These are phyloP conservation scores for Nothomitra cinnamomea DNA, from an alignment of 2,329 filamentous ascomycete genomes.

Conservation along the genomic window DNA sequence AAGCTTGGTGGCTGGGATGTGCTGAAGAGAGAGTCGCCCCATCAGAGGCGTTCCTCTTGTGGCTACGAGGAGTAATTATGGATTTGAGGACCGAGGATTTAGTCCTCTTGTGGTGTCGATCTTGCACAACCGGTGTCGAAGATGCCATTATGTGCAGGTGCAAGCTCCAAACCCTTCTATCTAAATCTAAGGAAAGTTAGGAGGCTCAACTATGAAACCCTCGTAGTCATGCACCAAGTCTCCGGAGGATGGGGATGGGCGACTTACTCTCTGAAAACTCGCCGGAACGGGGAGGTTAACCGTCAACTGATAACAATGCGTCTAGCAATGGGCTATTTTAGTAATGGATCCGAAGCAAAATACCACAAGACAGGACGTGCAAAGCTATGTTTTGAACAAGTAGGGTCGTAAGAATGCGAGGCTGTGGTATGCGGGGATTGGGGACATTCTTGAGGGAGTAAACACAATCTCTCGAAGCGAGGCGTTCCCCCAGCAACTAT, in stretches of 20 bases:
- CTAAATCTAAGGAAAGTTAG: background rate
- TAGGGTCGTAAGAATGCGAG: background rate
- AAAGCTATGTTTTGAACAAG: too few relatives aligned
- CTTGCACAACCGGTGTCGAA: background rate
- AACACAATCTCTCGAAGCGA: background rate
- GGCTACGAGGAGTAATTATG: constrained; percentile 4
- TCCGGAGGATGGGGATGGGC: too few relatives aligned
- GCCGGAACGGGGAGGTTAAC: too few relatives aligned
- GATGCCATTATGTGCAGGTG: background rate
- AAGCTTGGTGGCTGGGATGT: background rate
- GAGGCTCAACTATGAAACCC: background rate
- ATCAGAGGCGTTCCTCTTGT: constrained; percentile 5
- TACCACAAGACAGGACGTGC: too few relatives aligned
- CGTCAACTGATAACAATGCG: too few relatives aligned
- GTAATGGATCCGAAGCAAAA: too few relatives aligned
- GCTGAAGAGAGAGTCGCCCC: background rate
- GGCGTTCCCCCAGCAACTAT: constrained; percentile 2
- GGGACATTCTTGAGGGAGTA: background rate
- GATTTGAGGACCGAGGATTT: constrained; percentile 5
- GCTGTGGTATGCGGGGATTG: background rate
- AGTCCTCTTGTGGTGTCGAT: constrained; percentile 4
- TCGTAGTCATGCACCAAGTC: too few relatives aligned
- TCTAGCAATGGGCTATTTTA: too few relatives aligned
- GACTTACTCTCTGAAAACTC: too few relatives aligned
- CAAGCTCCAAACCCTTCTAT: background rate